Percentiles rank a stretch among this genome's conserved stretches.
Evolutionary conservation across 2,329 filamentous ascomycete genomes (phyloP).

Genomic region (Aspergillus sp.): DNA sequence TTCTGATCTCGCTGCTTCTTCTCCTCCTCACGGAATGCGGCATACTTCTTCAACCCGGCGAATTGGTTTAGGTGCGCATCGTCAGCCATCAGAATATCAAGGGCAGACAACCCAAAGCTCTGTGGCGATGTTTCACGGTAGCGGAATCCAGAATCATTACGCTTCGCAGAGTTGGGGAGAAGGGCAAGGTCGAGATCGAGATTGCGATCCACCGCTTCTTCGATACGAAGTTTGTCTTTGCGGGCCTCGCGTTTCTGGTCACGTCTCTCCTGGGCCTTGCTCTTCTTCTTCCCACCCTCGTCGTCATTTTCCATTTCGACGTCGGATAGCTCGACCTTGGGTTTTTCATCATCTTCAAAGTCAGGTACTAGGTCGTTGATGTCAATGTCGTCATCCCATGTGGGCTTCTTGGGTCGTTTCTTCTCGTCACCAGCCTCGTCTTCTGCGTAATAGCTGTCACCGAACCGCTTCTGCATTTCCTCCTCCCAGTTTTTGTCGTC

Average conservation of each 20-base stretch:
- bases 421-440: slow-evolving; percentile 50
- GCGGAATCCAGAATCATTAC: slow-evolving; percentile 65
- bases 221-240: slow-evolving; percentile 78
- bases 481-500: slow-evolving; percentile 86
- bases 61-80: slow-evolving; percentile 86
- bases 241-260: slow-evolving; percentile 71
- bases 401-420: slow-evolving; percentile 74
- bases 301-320: slow-evolving; percentile 47
- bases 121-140: slow-evolving; percentile 94
- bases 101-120: slow-evolving; percentile 82
- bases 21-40: slow-evolving; percentile 80
- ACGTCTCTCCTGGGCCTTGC: slow-evolving; percentile 49
- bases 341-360: slow-evolving; percentile 70
- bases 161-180: slow-evolving; percentile 54
- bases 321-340: slow-evolving; percentile 59
- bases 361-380: slow-evolving; percentile 90
- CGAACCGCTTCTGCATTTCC: slow-evolving; percentile 86
- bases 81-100: slow-evolving; percentile 87
- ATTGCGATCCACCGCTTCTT: slow-evolving; percentile 79
- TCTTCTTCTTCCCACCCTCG: slow-evolving; percentile 45
- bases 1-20: slow-evolving; percentile 91
- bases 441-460: slow-evolving; percentile 84
- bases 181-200: slow-evolving; percentile 71
- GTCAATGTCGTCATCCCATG: slow-evolving; percentile 96
- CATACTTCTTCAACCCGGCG: slow-evolving; percentile 91